These are phyloP conservation scores for Suillus discolor DNA, from an alignment of 768 basidiomycete species.

Conservation along the genomic window DNA sequence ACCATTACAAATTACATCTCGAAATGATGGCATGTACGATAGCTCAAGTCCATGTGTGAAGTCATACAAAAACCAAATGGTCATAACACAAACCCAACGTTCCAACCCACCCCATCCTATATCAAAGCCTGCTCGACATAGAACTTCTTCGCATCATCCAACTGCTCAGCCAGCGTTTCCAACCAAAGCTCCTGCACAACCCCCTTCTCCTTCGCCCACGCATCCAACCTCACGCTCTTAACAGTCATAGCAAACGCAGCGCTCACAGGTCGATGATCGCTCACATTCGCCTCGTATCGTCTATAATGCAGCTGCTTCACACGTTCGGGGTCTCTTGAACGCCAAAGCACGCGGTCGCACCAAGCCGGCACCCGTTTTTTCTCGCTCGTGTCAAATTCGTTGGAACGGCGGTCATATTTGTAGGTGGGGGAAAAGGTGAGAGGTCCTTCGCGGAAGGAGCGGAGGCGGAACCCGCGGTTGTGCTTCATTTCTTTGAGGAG, in stretches of 20 bases:
- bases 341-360: constrained; percentile 94
- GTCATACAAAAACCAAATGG: background rate
- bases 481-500: constrained; percentile 84
- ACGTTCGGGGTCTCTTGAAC: constrained; percentile 53
- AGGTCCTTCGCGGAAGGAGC: constrained; percentile 79
- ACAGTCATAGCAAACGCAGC: constrained; percentile 74
- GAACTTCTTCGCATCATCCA: constrained; percentile 35
- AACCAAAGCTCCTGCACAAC: constrained; percentile 61
- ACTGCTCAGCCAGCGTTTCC: constrained; percentile 30
- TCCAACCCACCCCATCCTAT: constrained; percentile 17
- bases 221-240: constrained; percentile 66
- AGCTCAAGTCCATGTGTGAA: background rate
- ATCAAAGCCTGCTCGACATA: constrained; percentile 34
- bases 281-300: constrained; percentile 85
- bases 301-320: constrained; percentile 71
- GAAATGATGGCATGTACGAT: background rate
- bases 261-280: constrained; percentile 90
- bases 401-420: constrained; percentile 85
- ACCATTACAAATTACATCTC: constrained; percentile 7
- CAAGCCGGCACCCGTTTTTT: constrained; percentile 91
- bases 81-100: background rate
- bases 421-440: constrained; percentile 90
- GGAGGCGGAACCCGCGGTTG: constrained; percentile 87
- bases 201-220: constrained; percentile 56
- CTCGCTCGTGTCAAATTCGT: constrained; percentile 85